Evolutionary conservation across 2,329 filamentous ascomycete species (phyloP), one percentile per base, ranked within the genome.

Genomic region (Beauveria sp.): DNA sequence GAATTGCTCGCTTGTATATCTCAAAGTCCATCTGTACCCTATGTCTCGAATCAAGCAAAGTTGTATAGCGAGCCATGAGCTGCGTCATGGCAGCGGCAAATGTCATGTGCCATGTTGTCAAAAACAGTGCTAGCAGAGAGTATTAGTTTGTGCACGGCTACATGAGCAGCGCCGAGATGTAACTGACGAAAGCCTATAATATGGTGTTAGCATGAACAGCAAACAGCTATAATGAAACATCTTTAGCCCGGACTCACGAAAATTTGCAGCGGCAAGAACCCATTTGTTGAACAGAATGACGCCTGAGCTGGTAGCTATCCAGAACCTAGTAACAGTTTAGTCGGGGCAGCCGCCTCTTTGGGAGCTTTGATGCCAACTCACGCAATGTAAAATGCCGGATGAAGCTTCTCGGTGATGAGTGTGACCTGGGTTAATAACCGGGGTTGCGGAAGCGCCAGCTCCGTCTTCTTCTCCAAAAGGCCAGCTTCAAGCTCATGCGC

Each of bases 261-360:
- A 97, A 65, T 90, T 83, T 65, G 88, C 83, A 45, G 88, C 92
- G 70, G 93, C 87, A 65, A 98, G 84, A 70, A 99, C 91, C 86
- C 91, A 96, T 86, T 99, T 99, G 86, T 99, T 98, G 88, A 97
- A 98, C 64, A 99, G 82, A 74, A 98, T 99, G 73, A 98, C 92
- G 70, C 89, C 91, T 46, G 92, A 96, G 72, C 91, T 96, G 74
- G 97, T 82, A 62, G 87, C 80, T 72, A 99, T 98, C 95, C 95
- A 99, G 68, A 60, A 60, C 1, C 58, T 60, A 24, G n/a, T 20
- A 4, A 52, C 18, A 5, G 58, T 53, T 8, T 26, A 50, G n/a
- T 9, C 28, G 16, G 20, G 7, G 0, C 24, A 22, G 26, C 16
- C 12, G 12, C 10, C 14, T 3, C n/a, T 5, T 3, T 20, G 30